These are phyloP conservation scores for Euphorbia lathyris DNA, from an alignment of 345 rosid genomes.

Conservation along the genomic window DNA sequence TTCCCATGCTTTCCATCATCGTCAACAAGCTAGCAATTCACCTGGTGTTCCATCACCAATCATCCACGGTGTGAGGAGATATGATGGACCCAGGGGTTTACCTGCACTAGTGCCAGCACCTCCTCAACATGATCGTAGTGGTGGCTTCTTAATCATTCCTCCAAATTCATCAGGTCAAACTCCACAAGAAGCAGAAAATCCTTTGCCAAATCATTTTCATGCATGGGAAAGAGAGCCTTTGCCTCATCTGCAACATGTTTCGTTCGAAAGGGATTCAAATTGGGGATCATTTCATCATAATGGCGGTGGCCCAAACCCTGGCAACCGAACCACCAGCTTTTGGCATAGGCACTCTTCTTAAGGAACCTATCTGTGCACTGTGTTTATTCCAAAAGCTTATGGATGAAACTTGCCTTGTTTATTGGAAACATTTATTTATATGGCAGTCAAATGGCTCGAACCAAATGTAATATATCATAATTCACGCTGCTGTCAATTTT, in stretches of 20 bases:
- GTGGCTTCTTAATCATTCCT: slow-evolving; percentile 49
- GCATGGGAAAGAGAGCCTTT: slow-evolving; percentile 64
- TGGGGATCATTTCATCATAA: slow-evolving; percentile 36
- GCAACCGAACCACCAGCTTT: slow-evolving; percentile 28
- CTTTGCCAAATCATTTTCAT: slow-evolving; percentile 37
- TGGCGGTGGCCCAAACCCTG: slow-evolving; percentile 23
- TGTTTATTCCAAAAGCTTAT: not conserved
- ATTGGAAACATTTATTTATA: slow-evolving; percentile 1
- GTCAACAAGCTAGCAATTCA: slow-evolving; percentile 37
- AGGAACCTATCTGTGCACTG: not conserved
- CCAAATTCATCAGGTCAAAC: slow-evolving; percentile 41
- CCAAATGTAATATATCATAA: not conserved
- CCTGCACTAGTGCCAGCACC: slow-evolving; percentile 30
- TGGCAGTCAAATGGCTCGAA: not conserved
- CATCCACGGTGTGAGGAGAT: slow-evolving; percentile 42
- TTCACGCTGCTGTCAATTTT: not conserved
- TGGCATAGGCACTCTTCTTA: slow-evolving; percentile 28
- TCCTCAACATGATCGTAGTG: slow-evolving; percentile 37
- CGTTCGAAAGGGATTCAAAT: slow-evolving; percentile 27
- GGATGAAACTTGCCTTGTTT: slow-evolving; percentile 5
- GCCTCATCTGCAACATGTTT: slow-evolving; percentile 5
- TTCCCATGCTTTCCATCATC: slow-evolving; percentile 43
- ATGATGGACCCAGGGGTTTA: slow-evolving; percentile 34
- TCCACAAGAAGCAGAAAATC: slow-evolving; percentile 42
- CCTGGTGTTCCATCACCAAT: slow-evolving; percentile 37